Evolutionary conservation across 164 flowering plant species (phyloP), one percentile per base, ranked within the genome.

Genomic region (Sedum album): DNA sequence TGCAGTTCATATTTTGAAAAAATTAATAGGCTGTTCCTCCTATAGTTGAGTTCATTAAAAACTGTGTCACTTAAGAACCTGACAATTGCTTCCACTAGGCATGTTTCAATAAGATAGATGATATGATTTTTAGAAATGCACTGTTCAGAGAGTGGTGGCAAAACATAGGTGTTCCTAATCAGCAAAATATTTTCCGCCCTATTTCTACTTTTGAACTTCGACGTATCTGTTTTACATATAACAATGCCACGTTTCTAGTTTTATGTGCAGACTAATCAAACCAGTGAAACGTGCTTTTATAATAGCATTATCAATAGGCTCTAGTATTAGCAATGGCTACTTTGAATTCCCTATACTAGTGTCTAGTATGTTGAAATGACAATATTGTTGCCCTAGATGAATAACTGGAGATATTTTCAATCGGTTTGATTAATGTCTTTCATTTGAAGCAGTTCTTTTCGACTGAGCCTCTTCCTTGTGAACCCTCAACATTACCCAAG

Each of bases 401-500:
- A 64, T 17, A 5, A 1, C 17, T 15, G 9, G 11, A 63, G 21
- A 20, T 21, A 10, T 64, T 44, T 39, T 11, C n/a, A 21, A 35
- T 21, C 2, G 30, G 46, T 28, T 11, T 33, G 25, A 55, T 57
- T 61, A n/a, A 38, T 53, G 18, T 33, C 53, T 61, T 18, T 72
- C 49, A 73, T 68, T 76, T 65, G 30, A 2, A 78, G 72, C 87
- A 89, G 95, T 89, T 86, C 74, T 89, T 89, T 67, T 74, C 72
- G 21, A 81, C 90, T 6, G 85, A 90, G 68, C 97, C 97, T 65
- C 73, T 71, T 70, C 83, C 96, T 28, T 91, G 96, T 81, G 97
- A 91, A 21, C 96, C 98, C 25, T 85, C 93, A 71, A 85, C 85
- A 73, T 79, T 93, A 66, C 98, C 96, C 2, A 86, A 85, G 67